Percentiles rank a stretch among this genome's conserved stretches.
Evolutionary conservation across 2,329 filamentous ascomycete species (phyloP).

Genomic region (Penicillium sp.): DNA sequence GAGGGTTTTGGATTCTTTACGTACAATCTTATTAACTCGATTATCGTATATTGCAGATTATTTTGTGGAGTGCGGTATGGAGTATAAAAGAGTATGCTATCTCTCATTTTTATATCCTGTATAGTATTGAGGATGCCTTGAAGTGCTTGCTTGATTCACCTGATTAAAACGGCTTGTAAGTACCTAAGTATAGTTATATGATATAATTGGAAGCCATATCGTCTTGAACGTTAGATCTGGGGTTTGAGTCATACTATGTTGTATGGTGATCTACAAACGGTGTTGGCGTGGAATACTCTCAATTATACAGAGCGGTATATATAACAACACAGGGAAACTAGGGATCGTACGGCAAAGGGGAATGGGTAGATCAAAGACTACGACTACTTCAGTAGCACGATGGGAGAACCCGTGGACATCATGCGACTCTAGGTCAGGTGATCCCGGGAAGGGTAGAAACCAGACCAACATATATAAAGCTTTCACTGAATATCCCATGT

Average conservation of each 20-base stretch:
- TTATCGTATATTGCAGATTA: not conserved
- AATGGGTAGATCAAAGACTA: not conserved
- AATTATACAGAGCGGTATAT: not conserved
- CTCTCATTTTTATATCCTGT: not conserved
- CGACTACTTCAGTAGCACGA: not conserved
- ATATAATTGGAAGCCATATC: not conserved
- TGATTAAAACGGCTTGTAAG: not conserved
- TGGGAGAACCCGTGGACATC: not conserved
- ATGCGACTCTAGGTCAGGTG: not conserved
- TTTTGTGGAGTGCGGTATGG: not conserved
- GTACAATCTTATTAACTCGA: not conserved
- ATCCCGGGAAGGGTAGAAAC: not conserved
- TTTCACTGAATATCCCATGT: not conserved
- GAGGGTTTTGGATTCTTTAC: not conserved
- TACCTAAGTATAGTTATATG: not conserved
- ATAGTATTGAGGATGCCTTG: not conserved
- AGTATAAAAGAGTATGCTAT: not conserved
- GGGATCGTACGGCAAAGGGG: not conserved
- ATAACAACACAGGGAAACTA: not conserved
- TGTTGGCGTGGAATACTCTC: not conserved
- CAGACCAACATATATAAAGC: not conserved
- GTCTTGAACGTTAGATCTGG: not conserved
- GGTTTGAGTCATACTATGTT: not conserved
- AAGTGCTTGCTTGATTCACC: not conserved
- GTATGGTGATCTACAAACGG: too few species aligned